Base-by-base conservation (phyloP, 345 rosid genomes). In the Euclidium syriacum region DNA sequence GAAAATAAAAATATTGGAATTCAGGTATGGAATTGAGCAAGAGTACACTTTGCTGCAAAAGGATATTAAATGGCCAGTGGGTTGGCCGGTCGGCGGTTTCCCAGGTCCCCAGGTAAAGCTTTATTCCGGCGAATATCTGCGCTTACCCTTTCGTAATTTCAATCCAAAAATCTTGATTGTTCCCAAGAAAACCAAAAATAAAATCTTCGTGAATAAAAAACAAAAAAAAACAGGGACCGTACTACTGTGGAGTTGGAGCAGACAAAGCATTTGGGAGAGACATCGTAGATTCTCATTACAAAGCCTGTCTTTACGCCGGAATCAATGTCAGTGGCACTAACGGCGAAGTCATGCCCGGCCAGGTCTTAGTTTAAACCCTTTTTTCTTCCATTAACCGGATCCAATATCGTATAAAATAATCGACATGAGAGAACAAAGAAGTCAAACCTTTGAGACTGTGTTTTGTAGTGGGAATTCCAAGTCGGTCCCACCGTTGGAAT, bases 331-430 rank as follows among this genome's bases (percentile, higher is more conserved):
- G 90, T 23, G 97, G 97, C 14, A 83, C 83, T 63, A 87, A 90
- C 20, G 95, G 90, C 0, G 97, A 90, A 72, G 95, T 90, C 11
- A 90, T 90, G 97, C 92, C 97, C 0, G 90, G 88, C 5, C 95
- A 86, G 78, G 91, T 88, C n/a, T 57, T 3, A 22, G 1, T 55
- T 39, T 2, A n/a, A n/a, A n/a, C 3, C 10, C 18, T 14, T 7
- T 3, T 3, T 9, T 33, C 5, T 36, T 6, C 16, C 44, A 12
- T 12, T 40, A 40, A 12, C n/a, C 1, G 9, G 8, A 23, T 29
- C 14, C 25, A 22, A 0, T 10, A 20, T 19, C n/a, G n/a, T 10
- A 4, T n/a, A n/a, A n/a, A n/a, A 10, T 25, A 10, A 24, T 49
- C n/a, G 46, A 12, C n/a, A 17, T 24, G 34, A 54, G 34, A 54